Evolutionary conservation across 768 basidiomycete genomes (phyloP).

Genomic region (Fomitopsis serialis): DNA sequence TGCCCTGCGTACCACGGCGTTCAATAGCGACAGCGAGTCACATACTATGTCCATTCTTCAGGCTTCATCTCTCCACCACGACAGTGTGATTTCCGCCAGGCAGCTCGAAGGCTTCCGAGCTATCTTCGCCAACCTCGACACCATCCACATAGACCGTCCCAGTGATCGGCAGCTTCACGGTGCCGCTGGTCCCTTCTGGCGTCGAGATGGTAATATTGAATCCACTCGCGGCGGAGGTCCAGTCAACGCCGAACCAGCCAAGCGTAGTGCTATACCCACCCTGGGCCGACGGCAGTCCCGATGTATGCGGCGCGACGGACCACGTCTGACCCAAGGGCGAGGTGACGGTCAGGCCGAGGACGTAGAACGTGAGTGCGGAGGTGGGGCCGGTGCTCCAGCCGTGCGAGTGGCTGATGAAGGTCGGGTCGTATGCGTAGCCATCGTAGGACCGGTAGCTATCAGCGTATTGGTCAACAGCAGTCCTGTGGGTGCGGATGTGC

Average conservation of each 20-base stretch:
- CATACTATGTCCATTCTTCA: background rate
- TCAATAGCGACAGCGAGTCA: too few species aligned
- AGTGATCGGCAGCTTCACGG: slow-evolving; percentile 8
- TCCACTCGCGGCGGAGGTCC: slow-evolving; percentile 24
- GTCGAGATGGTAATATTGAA: slow-evolving; percentile 12
- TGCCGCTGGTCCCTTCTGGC: slow-evolving; percentile 13
- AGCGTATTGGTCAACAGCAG: background rate
- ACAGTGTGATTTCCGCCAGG: slow-evolving; percentile 1
- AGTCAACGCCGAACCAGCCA: slow-evolving; percentile 46
- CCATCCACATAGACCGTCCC: slow-evolving; percentile 9
- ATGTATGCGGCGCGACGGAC: slow-evolving; percentile 43
- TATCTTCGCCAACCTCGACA: background rate
- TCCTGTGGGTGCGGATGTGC: background rate
- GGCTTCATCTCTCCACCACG: background rate
- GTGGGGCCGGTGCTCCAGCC: slow-evolving; percentile 59
- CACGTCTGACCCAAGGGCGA: slow-evolving; percentile 42
- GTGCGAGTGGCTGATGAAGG: slow-evolving; percentile 56
- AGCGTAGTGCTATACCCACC: slow-evolving; percentile 50
- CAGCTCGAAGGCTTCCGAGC: background rate
- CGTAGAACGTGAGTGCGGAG: slow-evolving; percentile 50
- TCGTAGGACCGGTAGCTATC: slow-evolving; percentile 43
- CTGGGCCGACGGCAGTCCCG: slow-evolving; percentile 35
- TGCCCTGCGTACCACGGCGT: too few species aligned
- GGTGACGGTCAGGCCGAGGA: slow-evolving; percentile 46
- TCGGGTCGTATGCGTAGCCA: slow-evolving; percentile 52